Evolutionary conservation across 345 rosid species (phyloP).

Genomic region (Gossypium sturtianum): DNA sequence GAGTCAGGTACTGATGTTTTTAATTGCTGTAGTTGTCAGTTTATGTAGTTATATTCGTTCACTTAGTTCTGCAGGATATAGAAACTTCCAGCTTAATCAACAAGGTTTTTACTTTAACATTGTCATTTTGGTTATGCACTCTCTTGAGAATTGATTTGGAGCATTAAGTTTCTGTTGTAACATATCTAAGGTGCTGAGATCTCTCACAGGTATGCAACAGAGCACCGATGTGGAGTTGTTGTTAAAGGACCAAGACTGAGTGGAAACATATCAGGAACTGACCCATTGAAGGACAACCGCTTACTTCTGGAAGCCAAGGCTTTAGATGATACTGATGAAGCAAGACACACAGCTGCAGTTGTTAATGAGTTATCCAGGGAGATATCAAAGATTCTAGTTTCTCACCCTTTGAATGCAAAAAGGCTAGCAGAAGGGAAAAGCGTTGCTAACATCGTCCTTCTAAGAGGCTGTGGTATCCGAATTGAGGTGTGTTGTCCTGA

Average conservation of each 20-base stretch:
- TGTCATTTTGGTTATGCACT: background rate
- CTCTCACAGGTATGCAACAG: constrained; percentile 78
- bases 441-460: constrained; percentile 78
- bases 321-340: constrained; percentile 81
- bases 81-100: background rate
- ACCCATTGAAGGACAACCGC: constrained; percentile 88
- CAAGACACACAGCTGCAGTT: constrained; percentile 72
- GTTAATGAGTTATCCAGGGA: constrained; percentile 84
- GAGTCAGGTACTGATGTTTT: constrained; percentile 64
- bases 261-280: constrained; percentile 95
- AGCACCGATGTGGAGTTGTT: constrained; percentile 97
- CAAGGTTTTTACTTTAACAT: background rate
- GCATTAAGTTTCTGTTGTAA: background rate
- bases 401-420: constrained; percentile 72
- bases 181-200: background rate
- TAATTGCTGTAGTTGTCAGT: background rate
- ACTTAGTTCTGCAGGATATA: background rate
- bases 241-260: constrained; percentile 88
- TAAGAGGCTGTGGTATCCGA: constrained; percentile 96
- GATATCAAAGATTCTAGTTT: constrained; percentile 60
- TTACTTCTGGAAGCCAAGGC: constrained; percentile 71
- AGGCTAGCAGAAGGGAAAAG: constrained; percentile 72
- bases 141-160: background rate
- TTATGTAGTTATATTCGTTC: no score
- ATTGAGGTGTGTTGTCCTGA: constrained; percentile 56